Evolutionary conservation across 1,284 basidiomycete species (phyloP).

Genomic region (Sanghuangporus weigelae): DNA sequence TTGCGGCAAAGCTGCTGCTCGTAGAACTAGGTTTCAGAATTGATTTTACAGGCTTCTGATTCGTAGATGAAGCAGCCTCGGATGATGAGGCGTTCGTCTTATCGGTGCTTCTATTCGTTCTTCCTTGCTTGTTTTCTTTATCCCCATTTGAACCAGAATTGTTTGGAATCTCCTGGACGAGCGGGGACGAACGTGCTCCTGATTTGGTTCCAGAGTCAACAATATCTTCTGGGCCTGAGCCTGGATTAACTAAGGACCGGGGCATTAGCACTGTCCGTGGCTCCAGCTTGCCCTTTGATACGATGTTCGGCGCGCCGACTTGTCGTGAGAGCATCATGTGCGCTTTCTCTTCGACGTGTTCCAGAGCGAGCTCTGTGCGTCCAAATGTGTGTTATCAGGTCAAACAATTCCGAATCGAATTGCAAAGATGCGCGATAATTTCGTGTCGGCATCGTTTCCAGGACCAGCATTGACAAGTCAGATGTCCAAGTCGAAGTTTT

Average conservation of each 20-base stretch:
- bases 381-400: background rate
- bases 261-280: conserved; percentile 55
- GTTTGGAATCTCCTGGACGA: conserved; percentile 19
- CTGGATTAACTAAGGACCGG: conserved; percentile 27
- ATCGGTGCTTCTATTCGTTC: background rate
- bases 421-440: background rate
- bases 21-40: conserved; percentile 33
- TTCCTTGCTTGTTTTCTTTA: background rate
- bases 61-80: background rate
- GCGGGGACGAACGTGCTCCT: conserved; percentile 8
- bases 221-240: conserved; percentile 23
- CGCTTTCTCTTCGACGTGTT: conserved; percentile 59
- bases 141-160: background rate
- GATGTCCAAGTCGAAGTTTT: too few relatives aligned
- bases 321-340: conserved; percentile 51
- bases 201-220: background rate
- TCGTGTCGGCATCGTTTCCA: background rate
- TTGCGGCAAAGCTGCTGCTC: conserved; percentile 27
- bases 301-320: conserved; percentile 64
- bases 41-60: background rate
- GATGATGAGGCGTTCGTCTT: background rate
- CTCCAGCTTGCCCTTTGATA: conserved; percentile 56
- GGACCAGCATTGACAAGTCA: background rate
- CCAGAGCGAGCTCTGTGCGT: conserved; percentile 54
- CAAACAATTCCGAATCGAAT: conserved; percentile 9